Conservation (phyloP, 257 asterid species). For the Linaria vulgaris region DNA sequence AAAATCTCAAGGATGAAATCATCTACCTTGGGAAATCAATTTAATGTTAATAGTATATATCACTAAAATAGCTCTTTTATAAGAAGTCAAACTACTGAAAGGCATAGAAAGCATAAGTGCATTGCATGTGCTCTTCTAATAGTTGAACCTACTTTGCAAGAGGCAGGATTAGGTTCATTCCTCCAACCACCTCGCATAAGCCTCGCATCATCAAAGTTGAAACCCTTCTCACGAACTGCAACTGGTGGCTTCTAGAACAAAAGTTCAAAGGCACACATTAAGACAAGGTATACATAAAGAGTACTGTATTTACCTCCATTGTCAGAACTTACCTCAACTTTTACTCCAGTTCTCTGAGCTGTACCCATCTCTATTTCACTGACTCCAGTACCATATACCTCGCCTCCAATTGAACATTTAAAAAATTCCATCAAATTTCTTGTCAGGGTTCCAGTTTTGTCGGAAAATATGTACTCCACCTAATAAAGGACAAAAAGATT, state of each 20-base stretch:
- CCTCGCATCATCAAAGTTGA: constrained; percentile 90
- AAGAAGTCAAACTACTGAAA: too few relatives aligned
- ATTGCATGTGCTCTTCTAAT: too few relatives aligned
- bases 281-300: constrained; percentile 6
- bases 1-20: constrained; percentile 14
- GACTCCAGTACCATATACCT: constrained; percentile 90
- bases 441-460: constrained; percentile 97
- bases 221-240: constrained; percentile 78
- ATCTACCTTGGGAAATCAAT: constrained; percentile 11
- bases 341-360: constrained; percentile 78
- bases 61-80: too few relatives aligned
- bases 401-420: constrained; percentile 97
- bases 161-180: constrained; percentile 90
- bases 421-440: constrained; percentile 98
- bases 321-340: constrained; percentile 58
- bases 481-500: constrained; percentile 32
- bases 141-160: constrained; percentile 69
- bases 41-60: too few relatives aligned
- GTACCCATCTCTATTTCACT: constrained; percentile 93
- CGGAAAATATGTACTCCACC: constrained; percentile 99
- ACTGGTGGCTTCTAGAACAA: constrained; percentile 64
- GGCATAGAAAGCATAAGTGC: too few relatives aligned
- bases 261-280: constrained; percentile 30
- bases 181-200: constrained; percentile 98
- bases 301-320: constrained; percentile 19